These are phyloP conservation scores for Termitomyces sp. DNA, from an alignment of 768 basidiomycete genomes.

Conservation along the genomic window DNA sequence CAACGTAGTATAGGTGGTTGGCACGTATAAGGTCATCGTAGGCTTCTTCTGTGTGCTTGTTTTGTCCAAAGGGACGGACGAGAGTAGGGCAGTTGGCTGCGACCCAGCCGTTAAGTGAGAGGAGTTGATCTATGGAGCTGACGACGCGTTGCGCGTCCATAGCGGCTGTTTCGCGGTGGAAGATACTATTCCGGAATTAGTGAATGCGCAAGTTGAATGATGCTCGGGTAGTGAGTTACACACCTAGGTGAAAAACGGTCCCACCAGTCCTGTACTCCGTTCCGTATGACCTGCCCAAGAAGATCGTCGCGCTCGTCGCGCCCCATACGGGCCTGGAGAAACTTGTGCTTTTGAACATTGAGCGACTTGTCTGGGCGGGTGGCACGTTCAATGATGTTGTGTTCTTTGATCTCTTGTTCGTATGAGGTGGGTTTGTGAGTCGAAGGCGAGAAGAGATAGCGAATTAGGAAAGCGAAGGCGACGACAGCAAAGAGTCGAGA, in stretches of 20 bases:
- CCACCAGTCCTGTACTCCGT: constrained; percentile 89
- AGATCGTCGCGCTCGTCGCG: constrained; percentile 82
- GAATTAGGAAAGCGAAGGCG: constrained; percentile 26
- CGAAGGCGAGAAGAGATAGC: constrained; percentile 29
- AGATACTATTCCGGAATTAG: constrained; percentile 47
- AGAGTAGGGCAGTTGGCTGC: constrained; percentile 93
- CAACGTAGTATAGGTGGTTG: constrained; percentile 89
- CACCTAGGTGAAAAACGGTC: constrained; percentile 88
- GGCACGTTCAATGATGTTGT: constrained; percentile 51
- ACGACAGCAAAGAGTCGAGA: constrained; percentile 34
- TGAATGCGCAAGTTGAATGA: not conserved
- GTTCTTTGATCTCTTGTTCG: constrained; percentile 41
- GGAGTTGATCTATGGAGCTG: constrained; percentile 84
- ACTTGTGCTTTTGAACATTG: constrained; percentile 84
- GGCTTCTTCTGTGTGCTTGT: constrained; percentile 66
- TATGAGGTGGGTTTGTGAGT: constrained; percentile 27
- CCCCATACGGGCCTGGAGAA: constrained; percentile 84
- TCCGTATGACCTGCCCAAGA: constrained; percentile 64
- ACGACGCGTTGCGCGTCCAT: constrained; percentile 89
- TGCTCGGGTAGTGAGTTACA: constrained; percentile 22
- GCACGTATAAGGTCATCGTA: constrained; percentile 86
- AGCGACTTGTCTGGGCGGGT: constrained; percentile 66
- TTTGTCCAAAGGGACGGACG: constrained; percentile 90
- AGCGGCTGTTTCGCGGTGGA: constrained; percentile 76
- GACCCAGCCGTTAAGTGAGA: constrained; percentile 98